A percentile compares a stretch with the other conserved stretches of the same genome.
Conservation (phyloP, 192 early-diverging fungal species). For the Umbelopsis sp. region DNA sequence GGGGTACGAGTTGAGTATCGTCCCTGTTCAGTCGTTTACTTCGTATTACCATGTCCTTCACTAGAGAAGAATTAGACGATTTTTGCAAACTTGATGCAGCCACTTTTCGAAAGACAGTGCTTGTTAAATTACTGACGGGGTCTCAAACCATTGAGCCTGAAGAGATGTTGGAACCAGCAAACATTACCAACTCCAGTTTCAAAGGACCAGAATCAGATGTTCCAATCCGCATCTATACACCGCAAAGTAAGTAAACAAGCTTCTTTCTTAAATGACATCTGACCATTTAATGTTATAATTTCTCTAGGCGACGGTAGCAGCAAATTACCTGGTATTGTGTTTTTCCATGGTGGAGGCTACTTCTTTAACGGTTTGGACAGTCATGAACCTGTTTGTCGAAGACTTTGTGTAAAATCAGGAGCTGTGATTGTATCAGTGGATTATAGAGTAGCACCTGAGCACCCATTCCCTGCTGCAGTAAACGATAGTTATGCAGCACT, state of each 20-base stretch:
- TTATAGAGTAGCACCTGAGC: slow-evolving; percentile 45
- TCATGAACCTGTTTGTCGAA: background rate
- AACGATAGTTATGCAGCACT: slow-evolving; percentile 42
- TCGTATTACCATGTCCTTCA: background rate
- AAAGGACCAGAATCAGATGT: background rate
- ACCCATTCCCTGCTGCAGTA: slow-evolving; percentile 47
- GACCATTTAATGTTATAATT: background rate
- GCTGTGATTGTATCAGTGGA: slow-evolving; percentile 30
- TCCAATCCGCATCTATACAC: background rate
- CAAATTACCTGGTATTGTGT: background rate
- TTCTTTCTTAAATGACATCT: background rate
- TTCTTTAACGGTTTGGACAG: background rate
- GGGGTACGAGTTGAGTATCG: background rate
- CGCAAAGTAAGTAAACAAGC: background rate
- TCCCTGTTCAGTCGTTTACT: background rate
- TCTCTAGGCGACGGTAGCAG: background rate
- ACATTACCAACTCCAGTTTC: background rate
- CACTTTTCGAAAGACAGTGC: background rate
- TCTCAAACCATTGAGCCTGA: background rate
- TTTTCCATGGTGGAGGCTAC: background rate
- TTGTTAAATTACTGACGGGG: background rate
- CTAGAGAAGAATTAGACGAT: background rate
- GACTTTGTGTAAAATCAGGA: background rate
- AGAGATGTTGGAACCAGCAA: background rate
- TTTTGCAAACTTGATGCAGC: background rate